Conservation (phyloP, 2,329 filamentous ascomycete genomes). For the Biscogniauxia sp. region DNA sequence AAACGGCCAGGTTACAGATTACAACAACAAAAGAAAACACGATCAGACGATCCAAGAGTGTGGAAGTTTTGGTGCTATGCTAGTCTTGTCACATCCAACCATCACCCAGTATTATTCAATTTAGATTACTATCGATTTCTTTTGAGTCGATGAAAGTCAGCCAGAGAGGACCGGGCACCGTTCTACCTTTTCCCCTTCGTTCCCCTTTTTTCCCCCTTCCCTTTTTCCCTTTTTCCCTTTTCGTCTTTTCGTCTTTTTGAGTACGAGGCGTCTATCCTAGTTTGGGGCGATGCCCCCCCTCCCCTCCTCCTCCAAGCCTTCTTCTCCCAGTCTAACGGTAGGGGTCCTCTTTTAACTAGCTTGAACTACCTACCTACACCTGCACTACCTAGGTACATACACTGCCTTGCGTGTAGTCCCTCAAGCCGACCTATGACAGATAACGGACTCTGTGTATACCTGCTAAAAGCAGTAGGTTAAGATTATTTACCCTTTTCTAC, state of each 20-base stretch:
- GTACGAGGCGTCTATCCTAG: background rate
- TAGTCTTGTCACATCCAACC: background rate
- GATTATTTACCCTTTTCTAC: background rate
- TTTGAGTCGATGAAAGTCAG: background rate
- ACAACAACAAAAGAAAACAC: background rate
- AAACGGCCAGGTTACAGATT: background rate
- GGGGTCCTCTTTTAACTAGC: background rate
- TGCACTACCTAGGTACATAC: too few relatives aligned
- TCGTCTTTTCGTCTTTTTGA: background rate
- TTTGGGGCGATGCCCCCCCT: background rate
- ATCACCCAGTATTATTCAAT: background rate
- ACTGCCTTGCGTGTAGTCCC: background rate
- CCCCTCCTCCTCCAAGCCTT: background rate
- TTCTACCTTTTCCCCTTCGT: too few relatives aligned
- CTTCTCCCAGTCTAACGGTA: background rate
- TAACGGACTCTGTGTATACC: background rate
- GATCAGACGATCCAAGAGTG: background rate
- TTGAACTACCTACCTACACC: background rate
- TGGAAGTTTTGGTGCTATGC: background rate
- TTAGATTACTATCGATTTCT: background rate
- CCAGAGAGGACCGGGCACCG: background rate
- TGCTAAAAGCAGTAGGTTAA: background rate
- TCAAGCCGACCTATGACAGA: background rate
- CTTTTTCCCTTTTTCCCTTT: background rate
- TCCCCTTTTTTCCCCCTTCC: too few relatives aligned